phyloP scores from a whole-genome alignment of 768 basidiomycete species.

The Rhodocollybia butyracea region DNA sequence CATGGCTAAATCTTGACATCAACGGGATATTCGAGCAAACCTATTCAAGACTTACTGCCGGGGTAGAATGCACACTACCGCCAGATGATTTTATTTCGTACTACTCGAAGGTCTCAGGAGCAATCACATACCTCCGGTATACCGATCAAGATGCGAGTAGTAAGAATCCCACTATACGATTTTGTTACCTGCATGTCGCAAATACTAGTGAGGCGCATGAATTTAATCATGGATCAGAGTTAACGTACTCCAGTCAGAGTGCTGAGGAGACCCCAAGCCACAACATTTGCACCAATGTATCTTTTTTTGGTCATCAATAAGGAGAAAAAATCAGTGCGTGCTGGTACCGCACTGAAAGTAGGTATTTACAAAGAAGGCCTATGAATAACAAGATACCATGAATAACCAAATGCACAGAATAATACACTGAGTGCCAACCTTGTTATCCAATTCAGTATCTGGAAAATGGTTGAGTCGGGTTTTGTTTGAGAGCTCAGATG shows the following conservation, averaged over 20 bases:
- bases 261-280: slow-evolving; percentile 63
- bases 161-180: slow-evolving; percentile 50
- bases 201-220: neutral
- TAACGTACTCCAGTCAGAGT: slow-evolving; percentile 60
- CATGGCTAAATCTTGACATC: slow-evolving; percentile 18
- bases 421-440: slow-evolving; percentile 29
- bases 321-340: no score
- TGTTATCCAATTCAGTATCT: slow-evolving; percentile 55
- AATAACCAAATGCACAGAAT: neutral
- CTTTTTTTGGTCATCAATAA: no score
- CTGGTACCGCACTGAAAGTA: no score
- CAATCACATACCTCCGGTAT: slow-evolving; percentile 46
- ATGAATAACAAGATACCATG: no score
- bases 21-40: neutral
- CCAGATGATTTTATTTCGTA: neutral
- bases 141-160: slow-evolving; percentile 60
- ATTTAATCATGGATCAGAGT: no score
- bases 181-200: slow-evolving; percentile 41
- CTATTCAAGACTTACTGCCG: slow-evolving; percentile 37
- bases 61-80: slow-evolving; percentile 61
- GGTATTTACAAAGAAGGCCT: no score
- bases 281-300: slow-evolving; percentile 61
- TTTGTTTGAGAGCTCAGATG: no score
- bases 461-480: no score
- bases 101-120: neutral